Conservation (phyloP, 805 yeast genomes). For the Zygotorulaspora florentina region DNA sequence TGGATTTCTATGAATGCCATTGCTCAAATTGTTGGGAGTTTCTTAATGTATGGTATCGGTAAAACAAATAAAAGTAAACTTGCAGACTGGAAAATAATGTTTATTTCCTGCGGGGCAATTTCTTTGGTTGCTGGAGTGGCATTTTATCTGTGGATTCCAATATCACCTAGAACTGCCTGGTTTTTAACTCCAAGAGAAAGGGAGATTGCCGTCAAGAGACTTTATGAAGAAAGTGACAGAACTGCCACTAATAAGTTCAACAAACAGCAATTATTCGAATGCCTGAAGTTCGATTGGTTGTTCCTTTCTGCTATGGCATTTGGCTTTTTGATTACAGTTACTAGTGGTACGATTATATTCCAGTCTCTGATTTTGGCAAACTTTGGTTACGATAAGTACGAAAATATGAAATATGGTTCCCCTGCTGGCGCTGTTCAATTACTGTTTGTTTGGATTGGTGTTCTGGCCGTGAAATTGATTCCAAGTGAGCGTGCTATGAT, state of each 20-base stretch:
- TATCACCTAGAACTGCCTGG: conserved; percentile 41
- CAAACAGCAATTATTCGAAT: conserved; percentile 42
- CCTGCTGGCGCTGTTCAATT: conserved; percentile 12
- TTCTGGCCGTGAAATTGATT: conserved; percentile 6
- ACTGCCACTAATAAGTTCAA: conserved; percentile 44
- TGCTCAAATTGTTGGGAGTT: conserved; percentile 45
- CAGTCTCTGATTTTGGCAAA: conserved; percentile 5
- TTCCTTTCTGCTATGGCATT: conserved; percentile 2
- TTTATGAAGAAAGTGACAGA: conserved; percentile 44
- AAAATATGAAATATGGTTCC: conserved; percentile 4
- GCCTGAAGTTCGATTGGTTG: conserved; percentile 23
- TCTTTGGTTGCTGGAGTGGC: conserved; percentile 44
- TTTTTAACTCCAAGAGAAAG: conserved; percentile 39
- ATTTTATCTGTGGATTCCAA: conserved; percentile 43
- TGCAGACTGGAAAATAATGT: conserved; percentile 49
- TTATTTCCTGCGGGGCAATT: conserved; percentile 48
- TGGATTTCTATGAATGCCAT: conserved; percentile 44
- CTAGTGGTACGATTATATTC: conserved; percentile 7
- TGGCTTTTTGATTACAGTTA: conserved; percentile 6
- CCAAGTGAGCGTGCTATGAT: conserved; percentile 8
- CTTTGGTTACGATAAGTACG: conserved; percentile 7
- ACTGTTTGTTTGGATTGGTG: conserved; percentile 8
- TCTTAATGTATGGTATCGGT: conserved; percentile 46
- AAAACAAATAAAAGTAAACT: conserved; percentile 27
- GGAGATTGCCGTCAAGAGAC: conserved; percentile 39